Evolutionary conservation across 2,329 filamentous ascomycete species (phyloP).

Genomic region (Blastomyces parvus): DNA sequence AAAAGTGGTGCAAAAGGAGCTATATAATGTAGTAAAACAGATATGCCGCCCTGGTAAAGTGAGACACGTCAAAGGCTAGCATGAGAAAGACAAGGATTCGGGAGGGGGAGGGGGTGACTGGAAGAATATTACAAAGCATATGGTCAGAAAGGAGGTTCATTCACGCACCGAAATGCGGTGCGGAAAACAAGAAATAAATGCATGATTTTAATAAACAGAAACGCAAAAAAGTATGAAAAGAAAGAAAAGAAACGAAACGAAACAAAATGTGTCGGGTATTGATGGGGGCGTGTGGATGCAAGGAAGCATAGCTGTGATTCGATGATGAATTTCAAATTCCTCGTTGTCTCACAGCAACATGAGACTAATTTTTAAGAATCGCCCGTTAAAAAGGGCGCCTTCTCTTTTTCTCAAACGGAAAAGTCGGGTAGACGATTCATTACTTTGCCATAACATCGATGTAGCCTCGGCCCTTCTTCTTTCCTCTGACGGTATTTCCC

Average conservation of each 20-base stretch:
- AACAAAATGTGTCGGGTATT: neutral
- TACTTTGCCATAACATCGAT: slow-evolving; percentile 87
- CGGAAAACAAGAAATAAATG: neutral
- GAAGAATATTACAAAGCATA: neutral
- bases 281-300: neutral
- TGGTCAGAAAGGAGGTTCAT: neutral
- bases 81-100: neutral
- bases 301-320: neutral
- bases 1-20: neutral
- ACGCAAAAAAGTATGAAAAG: neutral
- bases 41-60: neutral
- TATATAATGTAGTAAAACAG: neutral
- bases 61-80: neutral
- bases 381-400: neutral
- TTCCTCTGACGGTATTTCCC: slow-evolving; percentile 53
- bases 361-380: neutral
- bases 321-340: neutral
- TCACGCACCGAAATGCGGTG: neutral
- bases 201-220: neutral
- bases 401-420: neutral
- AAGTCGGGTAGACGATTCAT: slow-evolving; percentile 9
- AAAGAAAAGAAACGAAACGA: neutral
- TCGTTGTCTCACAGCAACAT: neutral
- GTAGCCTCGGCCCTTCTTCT: slow-evolving; percentile 78
- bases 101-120: neutral